Conservation (phyloP, 164 flowering plant species). For the Nelumbo lutea region DNA sequence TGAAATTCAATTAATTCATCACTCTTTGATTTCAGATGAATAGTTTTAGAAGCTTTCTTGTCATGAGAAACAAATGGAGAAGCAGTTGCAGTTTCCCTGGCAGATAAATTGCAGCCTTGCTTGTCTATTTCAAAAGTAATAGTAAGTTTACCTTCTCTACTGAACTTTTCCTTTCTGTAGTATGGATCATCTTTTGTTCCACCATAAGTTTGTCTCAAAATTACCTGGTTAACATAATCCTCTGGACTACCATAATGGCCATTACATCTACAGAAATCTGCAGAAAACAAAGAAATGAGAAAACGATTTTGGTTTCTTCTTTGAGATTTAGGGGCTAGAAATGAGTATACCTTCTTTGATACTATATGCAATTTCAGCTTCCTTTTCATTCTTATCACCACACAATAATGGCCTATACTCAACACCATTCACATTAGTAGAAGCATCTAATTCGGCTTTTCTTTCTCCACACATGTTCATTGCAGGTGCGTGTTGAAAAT, state of each 20-base stretch:
- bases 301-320: background rate
- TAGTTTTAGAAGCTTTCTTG: conserved; percentile 14
- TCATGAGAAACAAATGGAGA: conserved; percentile 1
- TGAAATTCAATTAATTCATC: conserved; percentile 11
- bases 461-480: conserved; percentile 14
- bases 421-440: conserved; percentile 8
- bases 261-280: conserved; percentile 10
- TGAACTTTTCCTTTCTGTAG: conserved; percentile 2
- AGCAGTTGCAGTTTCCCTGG: conserved; percentile 6
- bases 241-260: conserved; percentile 14
- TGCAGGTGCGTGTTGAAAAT: conserved; percentile 15
- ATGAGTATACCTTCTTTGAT: conserved; percentile 12
- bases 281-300: conserved; percentile 13
- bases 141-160: conserved; percentile 1
- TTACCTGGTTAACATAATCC: conserved; percentile 14
- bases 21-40: conserved; percentile 7
- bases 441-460: conserved; percentile 9
- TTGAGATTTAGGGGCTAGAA: background rate
- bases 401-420: conserved; percentile 6
- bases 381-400: conserved; percentile 23
- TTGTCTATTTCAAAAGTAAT: conserved; percentile 7
- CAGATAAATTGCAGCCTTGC: conserved; percentile 5
- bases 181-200: conserved; percentile 9
- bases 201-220: conserved; percentile 9
- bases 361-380: conserved; percentile 14